A percentile compares a stretch with the other conserved stretches of the same genome.
Evolutionary conservation across 495 filamentous ascomycete species (phyloP).

Genomic region (Neurospora tetrasperma): DNA sequence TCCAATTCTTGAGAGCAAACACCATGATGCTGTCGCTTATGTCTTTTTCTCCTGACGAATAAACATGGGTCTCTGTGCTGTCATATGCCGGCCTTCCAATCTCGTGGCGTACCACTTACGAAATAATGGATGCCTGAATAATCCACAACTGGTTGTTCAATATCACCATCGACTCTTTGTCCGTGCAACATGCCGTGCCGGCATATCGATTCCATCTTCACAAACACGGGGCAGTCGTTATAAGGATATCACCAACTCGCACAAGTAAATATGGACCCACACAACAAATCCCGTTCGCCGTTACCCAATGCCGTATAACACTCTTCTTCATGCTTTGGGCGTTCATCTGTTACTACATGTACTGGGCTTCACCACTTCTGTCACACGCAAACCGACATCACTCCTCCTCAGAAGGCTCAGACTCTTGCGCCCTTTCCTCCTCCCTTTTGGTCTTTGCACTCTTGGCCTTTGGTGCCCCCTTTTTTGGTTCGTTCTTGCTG

Average conservation of each 20-base stretch:
- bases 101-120: background rate
- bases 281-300: background rate
- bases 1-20: background rate
- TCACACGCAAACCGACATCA: background rate
- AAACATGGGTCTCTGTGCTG: background rate
- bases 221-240: background rate
- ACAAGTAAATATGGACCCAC: background rate
- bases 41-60: too few species aligned
- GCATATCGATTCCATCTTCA: background rate
- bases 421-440: background rate
- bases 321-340: background rate
- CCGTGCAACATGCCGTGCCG: background rate
- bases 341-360: background rate
- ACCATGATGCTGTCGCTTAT: background rate
- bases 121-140: background rate
- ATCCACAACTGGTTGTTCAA: background rate
- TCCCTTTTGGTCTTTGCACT: conserved; percentile 16
- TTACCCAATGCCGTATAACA: background rate
- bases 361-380: background rate
- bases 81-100: background rate
- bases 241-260: background rate
- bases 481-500: conserved; percentile 42
- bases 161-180: background rate
- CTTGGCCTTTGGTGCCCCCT: conserved; percentile 37
- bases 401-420: conserved; percentile 1